Evolutionary conservation across 257 asterid genomes (phyloP), one percentile per base, ranked within the genome.

Genomic region (Salvia hispanica): DNA sequence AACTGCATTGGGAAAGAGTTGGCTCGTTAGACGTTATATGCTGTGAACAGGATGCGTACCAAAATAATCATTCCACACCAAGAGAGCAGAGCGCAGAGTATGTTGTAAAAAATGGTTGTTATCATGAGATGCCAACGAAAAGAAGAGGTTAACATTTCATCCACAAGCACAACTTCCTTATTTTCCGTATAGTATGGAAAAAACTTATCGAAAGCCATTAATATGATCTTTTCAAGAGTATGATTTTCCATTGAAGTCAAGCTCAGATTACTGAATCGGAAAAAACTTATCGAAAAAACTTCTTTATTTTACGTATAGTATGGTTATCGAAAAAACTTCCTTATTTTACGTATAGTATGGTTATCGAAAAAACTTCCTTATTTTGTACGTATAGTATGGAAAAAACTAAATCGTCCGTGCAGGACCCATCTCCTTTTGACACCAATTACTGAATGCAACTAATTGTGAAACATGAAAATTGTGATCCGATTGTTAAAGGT

Each of bases 1-100:
- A 91, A 79, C 98, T 88, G 96, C 91, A 85, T 50, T 52, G 65
- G 37, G 51, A 15, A 44, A 67, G 9, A 47, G 64, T 56, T 45
- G 60, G 58, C 62, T 52, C 48, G 15, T 61, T 55, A 71, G 71
- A 61, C n/a, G 62, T 39, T 46, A 52, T 62, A 39, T 14, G 43
- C 14, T 45, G 70, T 48, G 62, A 47, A 51, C 47, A 21, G 18
- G 12, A 31, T 46, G 14, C 6, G 13, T 50, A 18, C 52, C 15
- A 43, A n/a, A 58, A 55, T 25, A 5, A 58, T 69, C 37, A 64
- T 45, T 37, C 4, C 34, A 3, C 34, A 16, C 48, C 70, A 64
- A 55, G 39, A 50, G 18, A 25, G 54, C 18, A 9, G 37, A 47
- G 8, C 1, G 46, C 33, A 3, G 39, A 39, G 14, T 15, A 52